Evolutionary conservation across 371 early-diverging fungal species (phyloP), one percentile per base, ranked within the genome.

Genomic region (Phascolomyces articulosus): DNA sequence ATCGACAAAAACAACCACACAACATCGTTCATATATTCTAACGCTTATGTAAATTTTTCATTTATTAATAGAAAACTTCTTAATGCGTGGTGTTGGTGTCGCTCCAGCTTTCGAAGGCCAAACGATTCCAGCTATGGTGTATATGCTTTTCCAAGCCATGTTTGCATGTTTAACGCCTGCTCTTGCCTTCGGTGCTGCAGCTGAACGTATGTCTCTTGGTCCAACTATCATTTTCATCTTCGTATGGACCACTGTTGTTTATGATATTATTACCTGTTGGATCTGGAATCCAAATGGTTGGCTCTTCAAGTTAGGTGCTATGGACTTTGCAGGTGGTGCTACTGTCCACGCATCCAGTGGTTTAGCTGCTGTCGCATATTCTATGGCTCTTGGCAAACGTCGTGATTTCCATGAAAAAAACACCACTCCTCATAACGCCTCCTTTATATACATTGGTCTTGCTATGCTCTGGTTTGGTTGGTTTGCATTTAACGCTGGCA

Each of bases 271-370:
- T 66, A 93, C 93, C 0, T 94, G 91, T 83, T 93, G 93, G 93
- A 85, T 88, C n/a, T 94, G 93, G 93, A 82, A 83, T 3, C 83
- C 82, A 18, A 87, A 87, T 60, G 93, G 93, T 9, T 94, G 92
- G 91, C 69, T 90, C 28, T 72, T 69, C 28, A 84, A 85, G 64
- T 64, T 93, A 67, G 94, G 94, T 20, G 85, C 78, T 29, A 74
- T 91, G 67, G 94, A 95, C 72, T 95, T 86, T 81, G 95, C 95
- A 48, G 95, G 74, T 51, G 95, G 95, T 18, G 89, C 90, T 24
- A 90, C 93, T 28, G 94, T 94, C n/a, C 92, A 95, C 70, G 87
- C 90, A 23, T 85, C 93, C 20, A 91, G 92, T 24, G 95, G 95
- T 41, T 83, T 91, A 48, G 91, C 91, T 18, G 95, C 90, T 47